A percentile compares a stretch with the other conserved stretches of the same genome.
phyloP scores from a whole-genome alignment of 306 rosid genomes.

The Medicago arabica region DNA sequence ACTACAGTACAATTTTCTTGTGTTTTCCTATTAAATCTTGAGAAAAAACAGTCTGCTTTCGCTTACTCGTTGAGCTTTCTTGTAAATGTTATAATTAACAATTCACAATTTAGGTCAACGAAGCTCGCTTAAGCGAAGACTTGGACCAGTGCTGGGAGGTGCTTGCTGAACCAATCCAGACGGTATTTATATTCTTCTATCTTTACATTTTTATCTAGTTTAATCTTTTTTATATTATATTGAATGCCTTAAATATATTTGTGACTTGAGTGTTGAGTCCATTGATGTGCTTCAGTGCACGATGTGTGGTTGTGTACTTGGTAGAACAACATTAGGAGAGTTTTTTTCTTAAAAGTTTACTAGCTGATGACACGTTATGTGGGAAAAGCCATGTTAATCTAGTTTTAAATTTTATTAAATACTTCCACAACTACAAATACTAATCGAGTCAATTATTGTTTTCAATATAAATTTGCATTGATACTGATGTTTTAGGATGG shows the following conservation, averaged over 20 bases:
- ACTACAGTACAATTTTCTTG: slow-evolving; percentile 4
- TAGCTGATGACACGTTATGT: neutral
- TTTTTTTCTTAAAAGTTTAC: slow-evolving; percentile 8
- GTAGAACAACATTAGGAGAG: slow-evolving; percentile 28
- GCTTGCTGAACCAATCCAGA: slow-evolving; percentile 97
- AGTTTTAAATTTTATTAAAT: neutral
- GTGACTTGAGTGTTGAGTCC: slow-evolving; percentile 17
- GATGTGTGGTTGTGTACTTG: neutral
- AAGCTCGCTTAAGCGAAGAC: slow-evolving; percentile 76
- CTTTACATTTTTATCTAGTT: slow-evolving; percentile 20
- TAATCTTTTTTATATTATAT: neutral
- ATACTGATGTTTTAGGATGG: neutral
- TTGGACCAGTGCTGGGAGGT: slow-evolving; percentile 92
- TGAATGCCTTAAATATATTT: neutral
- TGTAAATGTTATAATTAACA: slow-evolving; percentile 38
- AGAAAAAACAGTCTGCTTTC: slow-evolving; percentile 1
- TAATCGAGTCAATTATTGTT: neutral
- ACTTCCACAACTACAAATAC: neutral
- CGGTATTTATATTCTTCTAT: slow-evolving; percentile 57
- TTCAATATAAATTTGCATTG: neutral
- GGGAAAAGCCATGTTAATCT: neutral
- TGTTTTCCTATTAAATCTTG: slow-evolving; percentile 19
- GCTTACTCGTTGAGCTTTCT: neutral
- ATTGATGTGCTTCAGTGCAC: neutral
- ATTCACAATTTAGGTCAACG: slow-evolving; percentile 65